Conservation (phyloP, 1,139 yeast species). For the Kurtzmaniella quercitrusa region DNA sequence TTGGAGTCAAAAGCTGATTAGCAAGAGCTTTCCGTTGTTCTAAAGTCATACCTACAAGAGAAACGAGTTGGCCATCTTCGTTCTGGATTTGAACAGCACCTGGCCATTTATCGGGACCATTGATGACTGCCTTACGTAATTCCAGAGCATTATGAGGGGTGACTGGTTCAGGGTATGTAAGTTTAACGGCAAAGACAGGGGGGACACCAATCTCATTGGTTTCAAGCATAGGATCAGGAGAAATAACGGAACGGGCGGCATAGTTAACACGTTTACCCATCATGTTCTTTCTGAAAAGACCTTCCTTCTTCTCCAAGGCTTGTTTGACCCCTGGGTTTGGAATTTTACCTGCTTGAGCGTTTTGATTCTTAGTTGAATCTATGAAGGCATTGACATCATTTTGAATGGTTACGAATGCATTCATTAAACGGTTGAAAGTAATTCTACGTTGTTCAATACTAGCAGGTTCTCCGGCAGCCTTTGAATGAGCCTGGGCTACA, state of each 20-base stretch:
- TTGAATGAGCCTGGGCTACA: conserved; percentile 55
- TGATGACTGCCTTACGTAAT: conserved; percentile 89
- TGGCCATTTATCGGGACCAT: conserved; percentile 98
- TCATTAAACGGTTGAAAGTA: conserved; percentile 86
- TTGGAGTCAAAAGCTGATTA: conserved; percentile 88
- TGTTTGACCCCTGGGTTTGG: conserved; percentile 96
- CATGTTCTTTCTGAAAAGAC: conserved; percentile 97
- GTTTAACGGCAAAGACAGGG: conserved; percentile 92
- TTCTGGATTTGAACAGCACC: conserved; percentile 97
- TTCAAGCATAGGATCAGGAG: conserved; percentile 97
- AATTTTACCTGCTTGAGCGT: conserved; percentile 59
- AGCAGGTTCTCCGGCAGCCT: conserved; percentile 40
- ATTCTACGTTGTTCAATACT: conserved; percentile 59
- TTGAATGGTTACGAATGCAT: conserved; percentile 89
- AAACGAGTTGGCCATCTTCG: conserved; percentile 87
- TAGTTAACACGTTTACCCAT: conserved; percentile 99
- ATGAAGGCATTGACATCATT: conserved; percentile 92
- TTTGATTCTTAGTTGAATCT: conserved; percentile 86
- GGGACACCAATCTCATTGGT: conserved; percentile 99
- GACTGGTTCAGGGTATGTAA: conserved; percentile 98
- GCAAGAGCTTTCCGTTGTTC: conserved; percentile 98
- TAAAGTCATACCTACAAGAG: conserved; percentile 80
- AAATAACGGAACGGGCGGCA: conserved; percentile 98
- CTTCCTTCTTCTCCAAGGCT: conserved; percentile 97
- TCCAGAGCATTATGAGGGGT: conserved; percentile 90